A percentile compares a stretch with the other conserved stretches of the same genome.
Conservation (phyloP, 768 basidiomycete genomes). For the Trametes punicea region DNA sequence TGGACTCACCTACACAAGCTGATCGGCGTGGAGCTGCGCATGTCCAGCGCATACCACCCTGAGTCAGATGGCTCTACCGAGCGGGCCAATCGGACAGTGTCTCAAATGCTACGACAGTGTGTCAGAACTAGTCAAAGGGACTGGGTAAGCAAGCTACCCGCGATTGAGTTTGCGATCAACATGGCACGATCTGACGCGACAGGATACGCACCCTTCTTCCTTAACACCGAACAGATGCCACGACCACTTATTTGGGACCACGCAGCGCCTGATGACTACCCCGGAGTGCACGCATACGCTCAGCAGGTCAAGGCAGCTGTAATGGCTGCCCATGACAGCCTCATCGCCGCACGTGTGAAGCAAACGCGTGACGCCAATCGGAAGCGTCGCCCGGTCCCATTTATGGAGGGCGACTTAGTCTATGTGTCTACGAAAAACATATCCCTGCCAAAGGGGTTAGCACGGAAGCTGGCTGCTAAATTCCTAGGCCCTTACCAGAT, state of each 20-base stretch:
- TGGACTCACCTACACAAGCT: constrained; percentile 35
- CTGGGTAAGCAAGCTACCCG: constrained; percentile 33
- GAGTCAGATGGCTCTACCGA: constrained; percentile 41
- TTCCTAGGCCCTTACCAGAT: constrained; percentile 29
- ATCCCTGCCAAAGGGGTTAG: too few relatives aligned
- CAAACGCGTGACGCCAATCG: constrained; percentile 31
- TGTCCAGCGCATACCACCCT: constrained; percentile 44
- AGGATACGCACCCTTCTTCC: too few relatives aligned
- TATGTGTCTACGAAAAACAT: too few relatives aligned
- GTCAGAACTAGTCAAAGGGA: constrained; percentile 31
- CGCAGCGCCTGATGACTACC: constrained; percentile 1
- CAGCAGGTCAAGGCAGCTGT: constrained; percentile 26
- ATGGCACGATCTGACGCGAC: constrained; percentile 33
- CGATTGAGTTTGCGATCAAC: constrained; percentile 27
- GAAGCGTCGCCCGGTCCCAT: constrained; percentile 1
- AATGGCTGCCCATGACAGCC: constrained; percentile 30
- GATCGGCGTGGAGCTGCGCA: constrained; percentile 29
- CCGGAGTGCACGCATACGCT: constrained; percentile 30
- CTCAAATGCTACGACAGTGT: constrained; percentile 30
- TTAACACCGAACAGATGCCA: constrained; percentile 22
- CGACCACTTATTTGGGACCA: constrained; percentile 28
- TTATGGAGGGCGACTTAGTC: constrained; percentile 26
- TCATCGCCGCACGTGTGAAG: constrained; percentile 29
- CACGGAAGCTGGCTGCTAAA: too few relatives aligned
- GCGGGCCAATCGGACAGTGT: constrained; percentile 31